Evolutionary conservation across 73 alveolate species (phyloP).

Genomic region (Paramecium tetraurelia): DNA sequence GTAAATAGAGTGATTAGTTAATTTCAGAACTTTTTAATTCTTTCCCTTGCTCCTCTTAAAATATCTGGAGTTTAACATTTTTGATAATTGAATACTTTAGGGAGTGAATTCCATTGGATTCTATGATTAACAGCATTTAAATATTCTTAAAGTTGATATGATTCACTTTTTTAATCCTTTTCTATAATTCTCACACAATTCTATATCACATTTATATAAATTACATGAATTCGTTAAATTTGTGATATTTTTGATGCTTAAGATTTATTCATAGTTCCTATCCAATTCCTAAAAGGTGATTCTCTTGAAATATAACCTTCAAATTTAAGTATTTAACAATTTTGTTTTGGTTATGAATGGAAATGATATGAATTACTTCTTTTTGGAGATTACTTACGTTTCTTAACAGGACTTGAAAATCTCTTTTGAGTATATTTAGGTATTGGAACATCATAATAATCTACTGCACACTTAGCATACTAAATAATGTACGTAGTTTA

Average conservation of each 20-base stretch:
- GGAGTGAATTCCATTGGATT: not conserved
- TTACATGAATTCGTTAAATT: not conserved
- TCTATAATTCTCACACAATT: not conserved
- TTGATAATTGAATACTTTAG: not conserved
- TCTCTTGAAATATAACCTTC: constrained; percentile 35
- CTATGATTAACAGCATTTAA: not conserved
- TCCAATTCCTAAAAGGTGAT: constrained; percentile 49
- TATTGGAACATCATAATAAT: not conserved
- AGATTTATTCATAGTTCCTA: constrained; percentile 28
- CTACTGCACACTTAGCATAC: constrained; percentile 26
- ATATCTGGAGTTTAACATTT: not conserved
- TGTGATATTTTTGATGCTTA: not conserved
- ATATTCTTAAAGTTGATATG: not conserved
- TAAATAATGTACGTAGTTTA: not conserved
- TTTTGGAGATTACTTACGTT: not conserved
- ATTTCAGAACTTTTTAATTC: not conserved
- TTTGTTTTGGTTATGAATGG: not conserved
- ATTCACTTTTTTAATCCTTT: not conserved
- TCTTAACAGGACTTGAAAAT: not conserved
- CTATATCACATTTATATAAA: not conserved
- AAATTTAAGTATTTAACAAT: not conserved
- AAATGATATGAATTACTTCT: not conserved
- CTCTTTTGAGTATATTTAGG: not conserved
- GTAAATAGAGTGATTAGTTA: too few species aligned
- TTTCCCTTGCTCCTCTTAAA: not conserved